Base-by-base conservation (phyloP, 306 rosid genomes). In the Styphnolobium japonicum region DNA sequence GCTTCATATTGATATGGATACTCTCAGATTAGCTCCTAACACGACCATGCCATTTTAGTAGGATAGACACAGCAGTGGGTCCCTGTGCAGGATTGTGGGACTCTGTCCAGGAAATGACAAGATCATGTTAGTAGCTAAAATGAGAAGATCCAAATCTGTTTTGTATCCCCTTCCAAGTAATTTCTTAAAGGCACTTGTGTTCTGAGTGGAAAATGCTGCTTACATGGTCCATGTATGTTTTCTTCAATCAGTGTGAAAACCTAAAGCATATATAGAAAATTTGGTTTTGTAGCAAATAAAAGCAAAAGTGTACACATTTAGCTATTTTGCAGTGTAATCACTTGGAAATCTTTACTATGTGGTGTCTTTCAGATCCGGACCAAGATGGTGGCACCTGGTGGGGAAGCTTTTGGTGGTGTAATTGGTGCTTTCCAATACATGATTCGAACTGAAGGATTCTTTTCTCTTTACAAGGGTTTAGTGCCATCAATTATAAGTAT, bases 351-450 rank as follows among this genome's bases (percentile, higher is more conserved):
- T 73, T 69, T 65, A 58, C 53, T 53, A 14, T 68, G 48, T 45
- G 75, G 37, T 62, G 22, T 64, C 77, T 84, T 84, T 70, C 89
- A 95, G 99, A 90, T 95, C 78, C 91, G 99, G 61, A 95, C 99
- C 61, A 91, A 90, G 87, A 33, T 95, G 58, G 98, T 95, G 80
- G 99, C 99, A 79, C 94, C 96, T 48, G 98, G 98, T 71, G 99
- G 99, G 76, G 99, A 93, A 80, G 90, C 94, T 75, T 85, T 93
- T 78, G 98, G 99, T 3, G 98, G 97, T 37, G 94, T 95, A 58
- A 78, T 95, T 78, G 97, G 96, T 82, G 96, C 96, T 85, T 95
- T 92, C 81, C 83, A 67, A 71, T 78, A 95, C 86, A 87, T 93
- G 98, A 86, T 93, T 84, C 97, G 21, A 75, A 91, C 96, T 11